Evolutionary conservation across 345 rosid genomes (phyloP), one percentile per base, ranked within the genome.

Genomic region (Eucalyptus regnans): DNA sequence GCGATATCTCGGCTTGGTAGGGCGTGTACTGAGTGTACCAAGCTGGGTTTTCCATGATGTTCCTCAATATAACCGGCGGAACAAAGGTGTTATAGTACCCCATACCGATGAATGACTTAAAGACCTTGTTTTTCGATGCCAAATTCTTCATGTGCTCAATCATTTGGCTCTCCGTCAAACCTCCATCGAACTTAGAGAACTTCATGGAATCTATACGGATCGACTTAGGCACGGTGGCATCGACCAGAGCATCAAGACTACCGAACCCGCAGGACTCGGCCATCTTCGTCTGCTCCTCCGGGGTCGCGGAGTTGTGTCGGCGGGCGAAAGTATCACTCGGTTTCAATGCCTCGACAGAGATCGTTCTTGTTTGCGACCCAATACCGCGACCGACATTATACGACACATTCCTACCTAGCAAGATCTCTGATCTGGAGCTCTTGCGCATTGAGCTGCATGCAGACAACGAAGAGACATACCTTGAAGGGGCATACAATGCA

Each of bases 21-120:
- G 99, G 99, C 13, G 99, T 98, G 92, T 98, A 97, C 64, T 98
- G 99, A 56, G 99, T 98, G 86, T 98, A 98, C 99, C 99, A 98
- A 89, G 96, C 99, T 6, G 99, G 99, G 93, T 98, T 98, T 95
- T 98, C 99, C 96, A 96, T 92, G 51, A 97, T 95, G 86, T 98
- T 98, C 91, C 99, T 95, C 93, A 98, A 91, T 91, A 98, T 98
- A 87, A 98, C 99, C 50, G 99, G 94, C 4, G 99, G 99, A 31
- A 96, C 98, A 88, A 92, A 90, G 9, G 99, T 98, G 90, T 94
- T 96, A 90, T 98, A 95, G 89, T 98, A 98, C 5, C 99, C 99
- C 99, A 98, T 97, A 46, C 99, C 99, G 5, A 96, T 97, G 87
- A 88, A 97, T 16, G 99, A 97, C 93, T 96, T 98, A 68, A 94